Base-by-base conservation (phyloP, 352 stramenopile species). In the Pythium monospermum region DNA sequence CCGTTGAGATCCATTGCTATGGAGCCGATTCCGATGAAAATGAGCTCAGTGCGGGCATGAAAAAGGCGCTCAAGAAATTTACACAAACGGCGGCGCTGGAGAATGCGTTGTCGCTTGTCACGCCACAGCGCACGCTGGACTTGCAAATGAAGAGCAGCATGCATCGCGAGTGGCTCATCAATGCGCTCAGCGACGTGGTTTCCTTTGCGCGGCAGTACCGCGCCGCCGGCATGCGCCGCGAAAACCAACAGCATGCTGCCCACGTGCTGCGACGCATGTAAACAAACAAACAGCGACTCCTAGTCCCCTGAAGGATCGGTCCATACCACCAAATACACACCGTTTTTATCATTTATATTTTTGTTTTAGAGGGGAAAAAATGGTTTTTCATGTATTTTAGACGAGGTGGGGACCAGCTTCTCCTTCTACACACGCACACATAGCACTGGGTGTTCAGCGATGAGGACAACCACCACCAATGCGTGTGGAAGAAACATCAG, bases 151-250 rank as follows among this genome's bases (percentile, higher is more conserved):
- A 81, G 35, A 81, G 64, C n/a, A 27, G 68, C 15, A 48, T 92
- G 22, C 78, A 92, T 38, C 76, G 81, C 19, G 81, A 90, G 37
- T 92, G 81, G 81, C 65, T 92, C 10, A 64, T 85, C 25, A 85
- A 84, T 22, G 78, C 76, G 8, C 54, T 92, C 2, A 64, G 63
- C 4, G 71, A 87, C 40, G 67, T 87, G 37, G 63, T 86, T 19
- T 61, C 69, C 7, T 92, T 90, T 23, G 81, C 78, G 13, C 51
- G 70, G 19, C 75, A 88, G 50, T 88, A 84, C 45, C 68, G 76
- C 21, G 71, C 74, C 2, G 67, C 64, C 2, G 69, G 76, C n/a
- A 53, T 53, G n/a, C 48, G 56, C 21, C 48, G 48, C 15, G 53
- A 61, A 12, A 45, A 60, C 18, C 32, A 28, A 16, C 22, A 11